A percentile compares a stretch with the other conserved stretches of the same genome.
Conservation (phyloP, 1,284 basidiomycete species). For the Irpex sp. region DNA sequence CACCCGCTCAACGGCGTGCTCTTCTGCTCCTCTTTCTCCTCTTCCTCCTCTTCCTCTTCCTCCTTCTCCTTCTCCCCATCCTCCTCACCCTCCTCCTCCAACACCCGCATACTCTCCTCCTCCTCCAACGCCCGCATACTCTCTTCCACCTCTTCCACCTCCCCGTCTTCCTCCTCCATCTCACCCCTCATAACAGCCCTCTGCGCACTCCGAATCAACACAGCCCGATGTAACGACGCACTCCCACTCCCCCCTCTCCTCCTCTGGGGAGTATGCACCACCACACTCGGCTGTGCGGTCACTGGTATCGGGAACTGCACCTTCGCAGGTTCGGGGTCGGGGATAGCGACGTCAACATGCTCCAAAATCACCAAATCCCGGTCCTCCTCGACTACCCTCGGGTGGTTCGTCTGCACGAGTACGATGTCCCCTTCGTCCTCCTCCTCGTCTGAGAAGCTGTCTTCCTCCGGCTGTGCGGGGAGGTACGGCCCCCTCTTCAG, state of each 20-base stretch:
- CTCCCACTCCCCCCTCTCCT: slow-evolving; percentile 27
- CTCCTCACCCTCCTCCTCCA: slow-evolving; percentile 20
- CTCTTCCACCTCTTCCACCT: slow-evolving; percentile 22
- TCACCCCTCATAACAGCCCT: slow-evolving; percentile 39
- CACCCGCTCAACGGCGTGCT: neutral
- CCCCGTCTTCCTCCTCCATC: slow-evolving; percentile 23
- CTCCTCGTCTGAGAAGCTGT: slow-evolving; percentile 27
- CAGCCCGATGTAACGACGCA: slow-evolving; percentile 57
- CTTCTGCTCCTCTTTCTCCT: slow-evolving; percentile 6
- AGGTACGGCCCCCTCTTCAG: slow-evolving; percentile 16
- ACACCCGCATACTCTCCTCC: too few relatives aligned
- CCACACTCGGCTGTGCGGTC: slow-evolving; percentile 18
- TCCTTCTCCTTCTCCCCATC: too few relatives aligned
- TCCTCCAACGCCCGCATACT: slow-evolving; percentile 16
- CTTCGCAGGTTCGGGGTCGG: slow-evolving; percentile 9
- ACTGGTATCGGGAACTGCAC: slow-evolving; percentile 12
- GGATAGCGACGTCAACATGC: slow-evolving; percentile 39
- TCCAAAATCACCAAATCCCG: slow-evolving; percentile 67
- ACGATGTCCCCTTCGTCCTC: slow-evolving; percentile 51
- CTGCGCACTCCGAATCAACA: slow-evolving; percentile 64
- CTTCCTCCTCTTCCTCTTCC: too few relatives aligned
- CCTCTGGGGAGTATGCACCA: slow-evolving; percentile 38
- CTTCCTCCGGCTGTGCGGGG: slow-evolving; percentile 19
- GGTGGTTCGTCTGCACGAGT: slow-evolving; percentile 60
- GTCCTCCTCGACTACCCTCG: slow-evolving; percentile 63